A percentile compares a stretch with the other conserved stretches of the same genome.
Conservation (phyloP, 177 flowering plant genomes). For the Vitis hybrid region DNA sequence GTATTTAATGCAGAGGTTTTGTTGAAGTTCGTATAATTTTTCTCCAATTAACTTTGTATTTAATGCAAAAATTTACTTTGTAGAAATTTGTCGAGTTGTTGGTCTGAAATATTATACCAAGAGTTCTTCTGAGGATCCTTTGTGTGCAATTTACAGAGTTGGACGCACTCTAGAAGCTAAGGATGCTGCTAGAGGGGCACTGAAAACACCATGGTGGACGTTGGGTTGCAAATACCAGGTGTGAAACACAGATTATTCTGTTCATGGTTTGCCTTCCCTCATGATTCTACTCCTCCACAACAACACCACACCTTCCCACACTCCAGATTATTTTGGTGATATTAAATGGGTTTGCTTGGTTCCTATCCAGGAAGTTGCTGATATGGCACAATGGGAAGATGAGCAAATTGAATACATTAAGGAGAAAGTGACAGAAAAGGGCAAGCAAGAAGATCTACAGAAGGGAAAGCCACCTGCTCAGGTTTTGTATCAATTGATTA, state of each 20-base stretch:
- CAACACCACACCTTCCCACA: not conserved
- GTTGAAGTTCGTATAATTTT: conserved; percentile 58
- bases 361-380: conserved; percentile 74
- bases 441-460: conserved; percentile 66
- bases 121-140: conserved; percentile 8
- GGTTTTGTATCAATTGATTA: conserved; percentile 35
- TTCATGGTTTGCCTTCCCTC: not conserved
- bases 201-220: conserved; percentile 98
- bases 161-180: conserved; percentile 79
- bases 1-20: conserved; percentile 86
- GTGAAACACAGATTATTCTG: not conserved
- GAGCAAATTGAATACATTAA: conserved; percentile 77
- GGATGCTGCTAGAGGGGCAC: conserved; percentile 86
- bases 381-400: conserved; percentile 85
- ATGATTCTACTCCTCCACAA: not conserved
- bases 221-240: conserved; percentile 82
- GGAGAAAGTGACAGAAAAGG: conserved; percentile 76
- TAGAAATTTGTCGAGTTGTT: not conserved
- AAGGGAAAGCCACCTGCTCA: conserved; percentile 79
- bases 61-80: too few species aligned
- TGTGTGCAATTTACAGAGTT: conserved; percentile 41
- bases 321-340: not conserved
- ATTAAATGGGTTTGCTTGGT: not conserved
- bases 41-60: conserved; percentile 1
- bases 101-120: not conserved